Percentiles rank a stretch among this genome's conserved stretches.
phyloP scores from a whole-genome alignment of 2,329 filamentous ascomycete genomes.

The Calonectria leucothoes region DNA sequence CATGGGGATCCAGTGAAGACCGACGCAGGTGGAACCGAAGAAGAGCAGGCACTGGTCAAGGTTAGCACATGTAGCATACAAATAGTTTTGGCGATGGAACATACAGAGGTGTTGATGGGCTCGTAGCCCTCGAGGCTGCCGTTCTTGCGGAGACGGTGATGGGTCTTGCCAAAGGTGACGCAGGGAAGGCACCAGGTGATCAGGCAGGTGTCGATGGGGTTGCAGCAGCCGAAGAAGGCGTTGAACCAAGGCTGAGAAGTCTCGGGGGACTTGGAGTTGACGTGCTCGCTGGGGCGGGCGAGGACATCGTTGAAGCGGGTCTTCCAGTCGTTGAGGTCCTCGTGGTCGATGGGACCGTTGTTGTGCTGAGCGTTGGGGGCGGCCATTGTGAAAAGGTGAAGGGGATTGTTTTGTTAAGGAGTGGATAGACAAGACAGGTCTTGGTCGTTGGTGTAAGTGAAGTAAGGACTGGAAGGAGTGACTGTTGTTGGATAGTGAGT shows the following conservation, averaged over 20 bases:
- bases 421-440: slow-evolving; percentile 15
- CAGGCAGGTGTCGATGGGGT: slow-evolving; percentile 57
- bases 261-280: slow-evolving; percentile 56
- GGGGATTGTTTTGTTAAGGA: background rate
- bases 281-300: slow-evolving; percentile 53
- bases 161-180: slow-evolving; percentile 61
- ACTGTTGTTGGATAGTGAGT: slow-evolving; percentile 3
- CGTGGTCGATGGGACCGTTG: slow-evolving; percentile 53
- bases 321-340: slow-evolving; percentile 59
- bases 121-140: slow-evolving; percentile 56
- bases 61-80: background rate
- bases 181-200: slow-evolving; percentile 60
- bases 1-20: slow-evolving; percentile 55
- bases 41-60: slow-evolving; percentile 55
- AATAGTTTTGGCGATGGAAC: slow-evolving; percentile 28
- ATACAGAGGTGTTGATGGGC: slow-evolving; percentile 59
- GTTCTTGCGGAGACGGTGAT: slow-evolving; percentile 57
- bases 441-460: slow-evolving; percentile 6
- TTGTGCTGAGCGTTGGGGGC: slow-evolving; percentile 33
- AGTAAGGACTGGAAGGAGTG: slow-evolving; percentile 21
- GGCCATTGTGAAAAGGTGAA: slow-evolving; percentile 30
- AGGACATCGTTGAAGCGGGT: slow-evolving; percentile 56
- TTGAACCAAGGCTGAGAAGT: slow-evolving; percentile 52
- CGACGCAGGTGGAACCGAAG: slow-evolving; percentile 53
- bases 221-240: slow-evolving; percentile 58